Conservation (phyloP, 306 rosid species). For the Ormosia emarginata region DNA sequence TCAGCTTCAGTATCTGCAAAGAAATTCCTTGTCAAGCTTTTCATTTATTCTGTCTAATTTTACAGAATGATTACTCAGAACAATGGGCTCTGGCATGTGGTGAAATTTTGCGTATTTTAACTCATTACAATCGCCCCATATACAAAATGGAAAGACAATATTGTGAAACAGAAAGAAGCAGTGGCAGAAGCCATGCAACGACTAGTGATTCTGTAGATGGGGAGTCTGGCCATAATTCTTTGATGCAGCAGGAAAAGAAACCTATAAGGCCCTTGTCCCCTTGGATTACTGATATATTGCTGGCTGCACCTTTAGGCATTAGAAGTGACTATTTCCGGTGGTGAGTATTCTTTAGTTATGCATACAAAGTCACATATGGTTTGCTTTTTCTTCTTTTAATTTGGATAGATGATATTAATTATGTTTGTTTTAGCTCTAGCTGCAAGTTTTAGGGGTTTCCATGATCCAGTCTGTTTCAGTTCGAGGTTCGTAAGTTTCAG, state of each 20-base stretch:
- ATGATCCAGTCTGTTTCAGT: background rate
- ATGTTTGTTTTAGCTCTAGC: background rate
- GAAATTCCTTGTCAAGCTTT: background rate
- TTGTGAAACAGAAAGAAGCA: constrained; percentile 78
- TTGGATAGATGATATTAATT: background rate
- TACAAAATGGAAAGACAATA: constrained; percentile 63
- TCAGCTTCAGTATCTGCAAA: background rate
- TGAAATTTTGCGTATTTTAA: constrained; percentile 87
- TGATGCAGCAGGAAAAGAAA: constrained; percentile 71
- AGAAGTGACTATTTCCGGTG: constrained; percentile 97
- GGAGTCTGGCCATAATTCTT: constrained; percentile 44
- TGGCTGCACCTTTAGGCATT: constrained; percentile 89
- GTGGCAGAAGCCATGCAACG: constrained; percentile 76
- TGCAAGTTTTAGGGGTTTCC: background rate
- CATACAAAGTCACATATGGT: background rate
- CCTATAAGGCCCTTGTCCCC: constrained; percentile 91
- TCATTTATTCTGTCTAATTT: constrained; percentile 12
- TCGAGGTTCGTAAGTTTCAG: background rate
- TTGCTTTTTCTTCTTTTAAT: background rate
- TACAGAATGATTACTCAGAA: constrained; percentile 88
- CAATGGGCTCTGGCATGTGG: constrained; percentile 99
- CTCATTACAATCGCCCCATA: constrained; percentile 96
- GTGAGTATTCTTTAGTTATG: constrained; percentile 44
- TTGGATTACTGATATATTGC: constrained; percentile 91
- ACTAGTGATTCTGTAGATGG: constrained; percentile 61